Base-by-base conservation (phyloP, 768 basidiomycete genomes). In the Lactifluus echinatus region DNA sequence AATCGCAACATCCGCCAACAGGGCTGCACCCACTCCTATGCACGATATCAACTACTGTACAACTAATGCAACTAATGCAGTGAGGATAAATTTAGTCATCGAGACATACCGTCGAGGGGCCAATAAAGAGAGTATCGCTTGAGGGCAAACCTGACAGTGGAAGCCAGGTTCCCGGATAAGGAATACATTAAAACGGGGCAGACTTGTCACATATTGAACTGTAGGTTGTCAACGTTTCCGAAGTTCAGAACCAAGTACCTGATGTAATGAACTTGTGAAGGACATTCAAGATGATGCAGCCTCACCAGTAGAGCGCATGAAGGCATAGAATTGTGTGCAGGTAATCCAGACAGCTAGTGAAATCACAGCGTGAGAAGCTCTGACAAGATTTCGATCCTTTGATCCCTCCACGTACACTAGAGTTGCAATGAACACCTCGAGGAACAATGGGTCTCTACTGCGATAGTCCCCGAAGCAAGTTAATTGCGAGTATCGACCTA, bases 161-260 rank as follows among this genome's bases (percentile, higher is more conserved):
- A 40, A 56, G 55, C 55, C n/a, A 44, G 44, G 24, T 50, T 29
- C 28, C 21, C 14, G 28, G 17, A 34, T 24, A 44, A 50, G 47
- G 29, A 45, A n/a, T n/a, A n/a, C n/a, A n/a, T n/a, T 43, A 12
- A n/a, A 21, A 21, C 23, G 21, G 12, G 8, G 63, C 72, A 53
- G 50, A 79, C 79, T n/a, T n/a, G n/a, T n/a, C 78, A 79, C 47
- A 70, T 72, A 23, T 72, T 71, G n/a, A 68, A 68, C 21, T 56
- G 42, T 31, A 81, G 65, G n/a, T 72, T 73, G 2, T 61, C 60
- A 14, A 67, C 62, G 44, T 77, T 72, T 24, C 68, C 62, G 64
- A 71, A 79, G 53, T 79, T 77, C 29, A 72, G 66, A 26, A 81
- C 66, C 43, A 81, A 68, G 62, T 77, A 78, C 71, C 79, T 80